Percentiles rank a stretch among this genome's conserved stretches.
phyloP scores from a whole-genome alignment of 345 rosid genomes.

The Euphorbia peplus region DNA sequence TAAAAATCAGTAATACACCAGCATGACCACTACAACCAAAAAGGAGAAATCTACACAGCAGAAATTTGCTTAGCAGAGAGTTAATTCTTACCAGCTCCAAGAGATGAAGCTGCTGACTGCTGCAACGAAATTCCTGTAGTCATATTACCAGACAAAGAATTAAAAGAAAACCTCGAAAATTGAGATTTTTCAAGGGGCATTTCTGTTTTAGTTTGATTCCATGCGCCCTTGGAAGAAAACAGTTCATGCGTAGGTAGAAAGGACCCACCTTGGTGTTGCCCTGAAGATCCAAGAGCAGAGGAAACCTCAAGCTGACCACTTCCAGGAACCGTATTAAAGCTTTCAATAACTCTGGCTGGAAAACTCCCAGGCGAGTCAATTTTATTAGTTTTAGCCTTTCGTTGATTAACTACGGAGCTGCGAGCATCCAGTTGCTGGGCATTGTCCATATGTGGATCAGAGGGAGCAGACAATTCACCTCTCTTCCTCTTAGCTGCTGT shows the following conservation, averaged over 20 bases:
- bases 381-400: conserved; percentile 66
- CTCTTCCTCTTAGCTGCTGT: conserved; percentile 70
- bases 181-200: conserved; percentile 45
- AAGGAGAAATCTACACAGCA: neutral
- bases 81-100: conserved; percentile 37
- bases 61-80: neutral
- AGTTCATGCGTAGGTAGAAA: conserved; percentile 33
- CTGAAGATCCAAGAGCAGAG: conserved; percentile 30
- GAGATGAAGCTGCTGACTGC: conserved; percentile 34
- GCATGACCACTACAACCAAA: conserved; percentile 9
- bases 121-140: conserved; percentile 35
- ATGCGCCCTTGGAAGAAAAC: conserved; percentile 35
- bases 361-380: conserved; percentile 49
- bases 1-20: conserved; percentile 21
- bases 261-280: conserved; percentile 39
- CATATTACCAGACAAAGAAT: conserved; percentile 34
- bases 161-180: conserved; percentile 46
- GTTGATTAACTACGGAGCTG: conserved; percentile 33
- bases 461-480: conserved; percentile 53
- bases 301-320: conserved; percentile 48
- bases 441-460: conserved; percentile 51
- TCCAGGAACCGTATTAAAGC: conserved; percentile 32
- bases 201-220: conserved; percentile 45
- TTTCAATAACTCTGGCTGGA: conserved; percentile 42
- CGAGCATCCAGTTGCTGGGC: conserved; percentile 48